A percentile compares a stretch with the other conserved stretches of the same genome.
Conservation (phyloP, 805 yeast species). For the Schwanniomyces pseudopolymorphus region DNA sequence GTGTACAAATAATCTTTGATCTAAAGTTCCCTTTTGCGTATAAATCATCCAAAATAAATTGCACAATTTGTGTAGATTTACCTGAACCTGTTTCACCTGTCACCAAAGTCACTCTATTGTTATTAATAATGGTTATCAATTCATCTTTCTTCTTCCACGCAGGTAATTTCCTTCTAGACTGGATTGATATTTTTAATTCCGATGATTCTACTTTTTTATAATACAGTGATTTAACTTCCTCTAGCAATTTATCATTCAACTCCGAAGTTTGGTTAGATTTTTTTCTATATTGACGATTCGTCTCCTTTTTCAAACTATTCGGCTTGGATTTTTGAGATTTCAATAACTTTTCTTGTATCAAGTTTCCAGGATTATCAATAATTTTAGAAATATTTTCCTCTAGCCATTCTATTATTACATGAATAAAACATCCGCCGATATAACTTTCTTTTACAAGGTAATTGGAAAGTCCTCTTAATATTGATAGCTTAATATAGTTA, state of each 20-base stretch:
- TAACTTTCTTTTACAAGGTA: conserved; percentile 43
- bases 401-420: conserved; percentile 73
- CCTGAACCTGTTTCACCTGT: conserved; percentile 99
- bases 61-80: conserved; percentile 92
- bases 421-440: conserved; percentile 71
- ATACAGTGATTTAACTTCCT: conserved; percentile 15
- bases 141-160: conserved; percentile 74
- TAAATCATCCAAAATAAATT: conserved; percentile 75
- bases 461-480: conserved; percentile 46
- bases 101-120: conserved; percentile 66
- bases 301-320: conserved; percentile 12
- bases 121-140: conserved; percentile 54
- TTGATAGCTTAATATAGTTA: conserved; percentile 64
- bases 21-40: conserved; percentile 47
- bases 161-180: conserved; percentile 61
- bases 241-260: conserved; percentile 2
- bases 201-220: conserved; percentile 23
- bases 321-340: neutral
- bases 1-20: conserved; percentile 79
- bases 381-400: conserved; percentile 58
- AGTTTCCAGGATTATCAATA: conserved; percentile 73
- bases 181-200: conserved; percentile 35
- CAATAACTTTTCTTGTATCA: conserved; percentile 23
- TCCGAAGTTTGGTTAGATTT: neutral
- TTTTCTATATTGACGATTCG: neutral